Evolutionary conservation across 768 basidiomycete species (phyloP).

Genomic region (Tulasnella sp.): DNA sequence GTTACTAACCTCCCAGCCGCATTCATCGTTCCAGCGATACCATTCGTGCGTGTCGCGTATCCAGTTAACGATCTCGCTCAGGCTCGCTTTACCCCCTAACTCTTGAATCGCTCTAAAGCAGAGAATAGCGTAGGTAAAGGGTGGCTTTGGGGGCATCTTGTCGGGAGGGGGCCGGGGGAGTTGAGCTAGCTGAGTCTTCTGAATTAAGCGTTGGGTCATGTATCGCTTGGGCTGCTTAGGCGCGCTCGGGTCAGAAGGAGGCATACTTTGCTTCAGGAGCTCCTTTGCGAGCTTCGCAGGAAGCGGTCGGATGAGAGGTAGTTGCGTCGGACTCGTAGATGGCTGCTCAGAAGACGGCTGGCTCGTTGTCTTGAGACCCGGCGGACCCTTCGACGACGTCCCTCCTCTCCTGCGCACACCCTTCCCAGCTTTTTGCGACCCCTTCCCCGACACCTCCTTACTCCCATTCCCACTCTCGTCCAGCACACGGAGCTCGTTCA

Average conservation of each 20-base stretch:
- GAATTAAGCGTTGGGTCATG: conserved; percentile 22
- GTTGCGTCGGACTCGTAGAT: not conserved
- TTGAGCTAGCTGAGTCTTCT: conserved; percentile 41
- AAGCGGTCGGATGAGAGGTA: conserved; percentile 3
- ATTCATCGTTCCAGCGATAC: conserved; percentile 77
- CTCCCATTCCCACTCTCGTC: conserved; percentile 22
- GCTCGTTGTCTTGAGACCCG: conserved; percentile 5
- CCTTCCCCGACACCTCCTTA: conserved; percentile 17
- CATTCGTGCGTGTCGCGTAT: conserved; percentile 84
- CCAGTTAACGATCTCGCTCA: conserved; percentile 91
- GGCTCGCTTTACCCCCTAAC: conserved; percentile 77
- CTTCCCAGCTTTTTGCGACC: conserved; percentile 6
- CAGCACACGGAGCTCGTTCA: conserved; percentile 2
- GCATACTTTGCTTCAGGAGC: not conserved
- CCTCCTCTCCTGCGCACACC: not conserved
- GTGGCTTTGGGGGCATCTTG: conserved; percentile 84
- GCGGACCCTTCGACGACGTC: conserved; percentile 10
- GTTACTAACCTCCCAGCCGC: conserved; percentile 80
- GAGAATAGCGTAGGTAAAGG: conserved; percentile 84
- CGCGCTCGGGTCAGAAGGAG: conserved; percentile 5
- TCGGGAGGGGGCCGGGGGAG: conserved; percentile 39
- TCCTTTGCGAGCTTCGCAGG: not conserved
- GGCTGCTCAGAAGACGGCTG: not conserved
- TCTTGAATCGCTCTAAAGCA: conserved; percentile 85
- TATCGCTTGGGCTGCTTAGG: conserved; percentile 23